Evolutionary conservation across 306 rosid species (phyloP).

Genomic region (Trifolium fragiferum): DNA sequence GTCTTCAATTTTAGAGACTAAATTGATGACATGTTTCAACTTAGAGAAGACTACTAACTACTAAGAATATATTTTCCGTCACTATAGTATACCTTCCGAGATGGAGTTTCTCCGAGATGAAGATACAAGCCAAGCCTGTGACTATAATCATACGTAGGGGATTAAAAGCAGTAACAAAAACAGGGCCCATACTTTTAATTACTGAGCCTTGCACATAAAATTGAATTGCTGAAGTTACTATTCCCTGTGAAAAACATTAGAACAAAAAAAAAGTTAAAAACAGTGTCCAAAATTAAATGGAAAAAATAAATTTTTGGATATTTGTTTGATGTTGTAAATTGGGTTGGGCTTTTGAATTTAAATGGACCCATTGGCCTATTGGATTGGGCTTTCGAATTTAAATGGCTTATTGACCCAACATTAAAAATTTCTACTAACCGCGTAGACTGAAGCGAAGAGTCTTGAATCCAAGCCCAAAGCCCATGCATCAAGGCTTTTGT

Average conservation of each 20-base stretch:
- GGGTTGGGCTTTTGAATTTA: not conserved
- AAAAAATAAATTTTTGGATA: too few relatives aligned
- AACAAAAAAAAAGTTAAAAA: not conserved
- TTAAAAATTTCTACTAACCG: constrained; percentile 46
- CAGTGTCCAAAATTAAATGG: not conserved
- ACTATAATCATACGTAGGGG: constrained; percentile 79
- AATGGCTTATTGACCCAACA: not conserved
- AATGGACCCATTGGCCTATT: not conserved
- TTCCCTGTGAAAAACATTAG: constrained; percentile 48
- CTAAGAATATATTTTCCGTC: too few relatives aligned
- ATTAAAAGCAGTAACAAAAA: constrained; percentile 76
- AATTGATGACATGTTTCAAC: too few relatives aligned
- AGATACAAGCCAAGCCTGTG: constrained; percentile 48
- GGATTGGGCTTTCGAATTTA: not conserved
- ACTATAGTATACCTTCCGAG: constrained; percentile 63
- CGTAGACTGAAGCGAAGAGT: constrained; percentile 58
- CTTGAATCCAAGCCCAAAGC: constrained; percentile 55
- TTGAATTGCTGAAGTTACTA: constrained; percentile 69
- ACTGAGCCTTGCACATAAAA: constrained; percentile 74
- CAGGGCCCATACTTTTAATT: constrained; percentile 69
- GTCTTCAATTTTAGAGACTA: too few relatives aligned
- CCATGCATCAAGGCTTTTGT: constrained; percentile 52
- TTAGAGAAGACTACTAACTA: too few relatives aligned
- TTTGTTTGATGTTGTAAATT: too few relatives aligned
- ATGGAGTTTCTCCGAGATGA: constrained; percentile 68